These are phyloP conservation scores for Forsythia viridissima DNA, from an alignment of 257 asterid genomes.

Conservation along the genomic window DNA sequence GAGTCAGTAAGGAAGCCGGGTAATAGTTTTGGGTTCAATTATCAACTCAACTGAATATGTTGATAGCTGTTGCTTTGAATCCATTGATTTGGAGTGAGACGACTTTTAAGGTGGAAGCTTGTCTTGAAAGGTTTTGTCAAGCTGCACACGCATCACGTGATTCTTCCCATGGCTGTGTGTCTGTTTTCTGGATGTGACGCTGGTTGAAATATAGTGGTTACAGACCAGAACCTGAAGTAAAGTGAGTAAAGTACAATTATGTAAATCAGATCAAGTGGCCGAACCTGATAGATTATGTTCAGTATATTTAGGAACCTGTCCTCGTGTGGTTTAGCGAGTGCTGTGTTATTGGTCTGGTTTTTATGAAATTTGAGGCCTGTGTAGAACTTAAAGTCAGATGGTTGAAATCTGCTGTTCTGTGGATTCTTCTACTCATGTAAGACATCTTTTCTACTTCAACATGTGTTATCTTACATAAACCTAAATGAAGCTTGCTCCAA, in stretches of 20 bases:
- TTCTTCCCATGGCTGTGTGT: not conserved
- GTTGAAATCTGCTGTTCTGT: conserved; percentile 30
- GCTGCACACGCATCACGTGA: not conserved
- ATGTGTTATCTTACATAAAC: not conserved
- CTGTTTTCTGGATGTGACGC: not conserved
- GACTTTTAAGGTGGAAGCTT: not conserved
- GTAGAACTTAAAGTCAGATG: conserved; percentile 29
- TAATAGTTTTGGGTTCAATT: not conserved
- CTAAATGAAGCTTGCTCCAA: not conserved
- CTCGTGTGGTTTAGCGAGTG: conserved; percentile 22
- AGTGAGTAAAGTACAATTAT: not conserved
- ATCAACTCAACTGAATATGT: not conserved
- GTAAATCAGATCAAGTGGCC: not conserved
- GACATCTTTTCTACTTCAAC: conserved; percentile 14
- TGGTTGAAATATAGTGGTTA: not conserved
- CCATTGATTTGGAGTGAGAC: not conserved
- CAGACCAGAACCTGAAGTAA: not conserved
- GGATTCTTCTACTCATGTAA: conserved; percentile 41
- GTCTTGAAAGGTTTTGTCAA: not conserved
- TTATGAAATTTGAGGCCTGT: conserved; percentile 26
- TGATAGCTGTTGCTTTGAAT: not conserved
- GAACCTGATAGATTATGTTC: not conserved
- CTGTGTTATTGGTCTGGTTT: conserved; percentile 21
- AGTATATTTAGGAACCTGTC: conserved; percentile 17
- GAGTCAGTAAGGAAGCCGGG: not conserved